Base-by-base conservation (phyloP, 208 protist genomes). In the Angomonas deanei region DNA sequence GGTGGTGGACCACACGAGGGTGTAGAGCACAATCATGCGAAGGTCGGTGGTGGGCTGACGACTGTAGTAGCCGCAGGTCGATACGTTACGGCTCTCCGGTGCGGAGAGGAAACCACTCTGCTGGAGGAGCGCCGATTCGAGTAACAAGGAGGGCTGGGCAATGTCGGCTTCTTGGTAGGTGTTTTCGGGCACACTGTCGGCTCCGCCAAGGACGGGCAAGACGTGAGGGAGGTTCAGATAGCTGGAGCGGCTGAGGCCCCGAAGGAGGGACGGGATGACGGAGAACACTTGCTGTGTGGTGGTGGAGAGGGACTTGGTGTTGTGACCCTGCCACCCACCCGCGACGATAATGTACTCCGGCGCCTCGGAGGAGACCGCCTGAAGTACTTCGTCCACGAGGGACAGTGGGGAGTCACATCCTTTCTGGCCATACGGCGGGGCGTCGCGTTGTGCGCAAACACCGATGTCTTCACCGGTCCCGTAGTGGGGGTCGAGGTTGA, bases 181-280 rank as follows among this genome's bases (percentile, higher is more conserved):
- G 62, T 84, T 78, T 49, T 76, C 66, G 15, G 78, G 78, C 1
- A 79, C 60, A 32, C 78, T 38, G 52, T 85, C 78, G 27, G 74
- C 78, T 24, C 73, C 76, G 50, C 74, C 78, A 33, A 85, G 28
- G 8, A 8, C 36, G 36, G 36, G 8, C 11, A 42, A n/a, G 11
- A 64, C 33, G 36, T 54, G 39, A 47, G 36, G 36, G 36, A 8
- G 36, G 36, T 8, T 8, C 8, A 42, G 15, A 15, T 8, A n/a
- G 15, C 36, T 15, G 36, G 36, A n/a, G 36, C 11, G 8, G 11
- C 15, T 15, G 36, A 42, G 8, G 36, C 11, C 36, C 15, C 36
- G 11, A 42, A 42, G 15, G 36, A 42, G 15, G 8, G 8, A 8
- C 8, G 36, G 15, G 15, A 42, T 8, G 36, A n/a, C 8, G 36